Conservation (phyloP, 208 protist species). For the Crithidia acanthocephali region DNA sequence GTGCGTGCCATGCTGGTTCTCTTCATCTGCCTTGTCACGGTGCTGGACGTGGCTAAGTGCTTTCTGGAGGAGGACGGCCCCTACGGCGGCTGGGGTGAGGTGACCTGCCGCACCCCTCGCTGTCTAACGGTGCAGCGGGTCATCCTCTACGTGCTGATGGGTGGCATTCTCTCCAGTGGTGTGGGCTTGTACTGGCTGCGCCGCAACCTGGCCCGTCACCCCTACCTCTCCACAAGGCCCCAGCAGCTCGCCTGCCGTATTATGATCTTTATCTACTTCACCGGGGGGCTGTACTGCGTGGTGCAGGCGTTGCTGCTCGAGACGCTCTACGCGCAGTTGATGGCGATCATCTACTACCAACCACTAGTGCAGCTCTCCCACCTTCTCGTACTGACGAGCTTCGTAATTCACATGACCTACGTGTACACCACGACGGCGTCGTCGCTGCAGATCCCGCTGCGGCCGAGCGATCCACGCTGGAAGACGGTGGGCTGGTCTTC, state of each 20-base stretch:
- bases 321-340: slow-evolving; percentile 52
- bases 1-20: slow-evolving; percentile 30
- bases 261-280: slow-evolving; percentile 84
- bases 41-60: slow-evolving; percentile 40
- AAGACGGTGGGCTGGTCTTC: slow-evolving; percentile 65
- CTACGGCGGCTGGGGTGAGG: slow-evolving; percentile 36
- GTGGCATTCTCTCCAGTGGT: slow-evolving; percentile 52
- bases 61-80: slow-evolving; percentile 39
- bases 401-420: slow-evolving; percentile 81
- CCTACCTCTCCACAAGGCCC: slow-evolving; percentile 78
- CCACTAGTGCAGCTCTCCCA: slow-evolving; percentile 67
- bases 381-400: slow-evolving; percentile 65
- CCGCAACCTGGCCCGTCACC: slow-evolving; percentile 52
- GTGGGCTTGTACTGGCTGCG: slow-evolving; percentile 60
- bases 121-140: slow-evolving; percentile 38
- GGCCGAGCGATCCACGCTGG: slow-evolving; percentile 67
- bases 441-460: slow-evolving; percentile 64
- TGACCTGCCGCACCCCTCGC: slow-evolving; percentile 28
- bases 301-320: slow-evolving; percentile 50
- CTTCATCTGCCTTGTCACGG: slow-evolving; percentile 39
- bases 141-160: slow-evolving; percentile 50
- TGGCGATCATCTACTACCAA: slow-evolving; percentile 70
- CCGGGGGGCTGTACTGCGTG: slow-evolving; percentile 62
- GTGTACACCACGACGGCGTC: slow-evolving; percentile 68
- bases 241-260: slow-evolving; percentile 83